Evolutionary conservation across 768 basidiomycete species (phyloP), one percentile per base, ranked within the genome.

Genomic region (Pulveroboletus ravenelii): DNA sequence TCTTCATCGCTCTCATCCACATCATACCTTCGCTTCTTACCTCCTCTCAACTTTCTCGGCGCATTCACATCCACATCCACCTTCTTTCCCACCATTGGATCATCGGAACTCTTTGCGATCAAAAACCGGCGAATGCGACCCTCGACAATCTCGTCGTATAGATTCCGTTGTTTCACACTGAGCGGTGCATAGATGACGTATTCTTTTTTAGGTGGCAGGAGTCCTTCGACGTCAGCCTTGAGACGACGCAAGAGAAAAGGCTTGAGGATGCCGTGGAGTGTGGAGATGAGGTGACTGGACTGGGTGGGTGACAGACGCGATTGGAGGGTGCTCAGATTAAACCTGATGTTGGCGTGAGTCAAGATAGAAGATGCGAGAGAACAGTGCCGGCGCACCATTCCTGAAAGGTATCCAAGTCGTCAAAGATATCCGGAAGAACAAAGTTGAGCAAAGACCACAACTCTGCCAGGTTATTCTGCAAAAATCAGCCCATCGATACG

Each of bases 391-490:
- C 74, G 13, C 43, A 88, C 93, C 90, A 93, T 62, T 92, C 82
- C 68, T 95, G 90, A 74, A 96, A 96, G 4, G 85, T 78, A 48
- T 90, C 84, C 18, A 95, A 73, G 59, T 97, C 91, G 52, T 84
- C 81, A 64, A 98, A 97, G 47, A 98, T 84, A 57, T 93, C 87
- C 0, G 96, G 96, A 5, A 98, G 78, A 52, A 98, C 89, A 60
- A 97, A 99, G 64, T 96, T 96, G 30, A 99, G 81, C 15, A 98
- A 73, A 2, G 91, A 85, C 95, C 93, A 98, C 3, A 99, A 74
- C 64, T 99, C 96, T 5, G 86, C 79, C 3, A 99, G 77, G 62
- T 97, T 98, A 69, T 99, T 98, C 90, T 99, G 63, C n/a, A n/a
- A 42, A 40, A 1, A 25, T 39, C 38, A 50, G 48, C 5, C 6